phyloP scores from a whole-genome alignment of 2,329 filamentous ascomycete genomes.

The Paracoccidioides brasiliensis region DNA sequence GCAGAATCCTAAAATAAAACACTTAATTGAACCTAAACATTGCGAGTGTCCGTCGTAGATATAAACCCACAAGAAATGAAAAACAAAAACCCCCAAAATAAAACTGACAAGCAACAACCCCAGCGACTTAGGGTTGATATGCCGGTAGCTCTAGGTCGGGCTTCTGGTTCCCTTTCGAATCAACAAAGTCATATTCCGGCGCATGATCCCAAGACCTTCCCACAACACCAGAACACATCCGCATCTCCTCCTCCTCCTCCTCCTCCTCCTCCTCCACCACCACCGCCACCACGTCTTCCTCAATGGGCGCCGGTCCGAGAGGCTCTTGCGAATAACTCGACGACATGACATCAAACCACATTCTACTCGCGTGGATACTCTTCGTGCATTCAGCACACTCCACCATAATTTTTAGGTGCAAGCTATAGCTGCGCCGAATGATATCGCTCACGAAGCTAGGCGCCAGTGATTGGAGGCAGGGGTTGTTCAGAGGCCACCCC shows the following conservation, averaged over 20 bases:
- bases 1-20: neutral
- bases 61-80: neutral
- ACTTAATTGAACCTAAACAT: neutral
- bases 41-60: neutral
- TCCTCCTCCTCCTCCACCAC: neutral
- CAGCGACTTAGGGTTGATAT: neutral
- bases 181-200: neutral
- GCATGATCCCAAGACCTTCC: neutral
- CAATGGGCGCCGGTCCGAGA: neutral
- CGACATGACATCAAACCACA: neutral
- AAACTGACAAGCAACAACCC: neutral
- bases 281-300: neutral
- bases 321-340: neutral
- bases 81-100: too few species aligned
- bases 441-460: neutral
- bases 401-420: neutral
- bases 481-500: neutral
- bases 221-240: too few species aligned
- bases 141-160: neutral
- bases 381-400: neutral
- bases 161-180: neutral
- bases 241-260: neutral
- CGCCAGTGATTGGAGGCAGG: neutral
- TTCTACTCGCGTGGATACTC: neutral
- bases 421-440: neutral